These are phyloP conservation scores for Lolium rigidum DNA, from an alignment of 176 grass and related monocot genomes.

Conservation along the genomic window DNA sequence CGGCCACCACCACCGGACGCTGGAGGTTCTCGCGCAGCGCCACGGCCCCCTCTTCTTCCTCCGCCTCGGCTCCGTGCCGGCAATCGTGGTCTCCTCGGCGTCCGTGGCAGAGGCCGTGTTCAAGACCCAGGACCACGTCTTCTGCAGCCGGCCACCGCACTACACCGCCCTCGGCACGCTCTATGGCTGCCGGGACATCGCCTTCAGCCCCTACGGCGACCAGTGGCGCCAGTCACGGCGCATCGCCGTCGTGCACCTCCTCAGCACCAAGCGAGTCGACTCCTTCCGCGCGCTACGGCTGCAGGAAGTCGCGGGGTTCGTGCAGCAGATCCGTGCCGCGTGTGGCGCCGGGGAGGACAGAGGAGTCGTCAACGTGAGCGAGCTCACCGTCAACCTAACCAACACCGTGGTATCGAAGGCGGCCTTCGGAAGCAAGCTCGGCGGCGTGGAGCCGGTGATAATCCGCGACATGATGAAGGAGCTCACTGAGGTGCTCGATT, in stretches of 20 bases:
- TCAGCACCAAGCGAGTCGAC: constrained; percentile 49
- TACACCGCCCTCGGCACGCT: constrained; percentile 31
- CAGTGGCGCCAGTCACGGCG: constrained; percentile 51
- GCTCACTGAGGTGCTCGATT: neutral
- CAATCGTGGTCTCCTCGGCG: constrained; percentile 56
- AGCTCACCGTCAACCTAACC: constrained; percentile 33
- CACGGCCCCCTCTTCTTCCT: constrained; percentile 11
- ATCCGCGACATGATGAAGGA: neutral
- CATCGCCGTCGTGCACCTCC: constrained; percentile 41
- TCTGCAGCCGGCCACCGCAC: constrained; percentile 42
- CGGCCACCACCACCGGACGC: constrained; percentile 40
- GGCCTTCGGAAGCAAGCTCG: constrained; percentile 42
- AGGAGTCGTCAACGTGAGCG: constrained; percentile 44
- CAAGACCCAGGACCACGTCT: constrained; percentile 43
- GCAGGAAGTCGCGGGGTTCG: constrained; percentile 40
- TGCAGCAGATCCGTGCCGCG: neutral
- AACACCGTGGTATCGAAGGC: constrained; percentile 39
- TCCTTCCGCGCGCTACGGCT: constrained; percentile 50
- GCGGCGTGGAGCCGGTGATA: neutral
- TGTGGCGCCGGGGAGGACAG: neutral
- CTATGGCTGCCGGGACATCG: constrained; percentile 48
- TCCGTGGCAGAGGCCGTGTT: constrained; percentile 49
- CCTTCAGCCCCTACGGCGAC: constrained; percentile 60
- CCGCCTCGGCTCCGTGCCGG: constrained; percentile 20
- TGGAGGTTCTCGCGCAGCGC: neutral